Evolutionary conservation across 108 stramenopile species (phyloP).

Genomic region (Cafeteria roenbergensis): DNA sequence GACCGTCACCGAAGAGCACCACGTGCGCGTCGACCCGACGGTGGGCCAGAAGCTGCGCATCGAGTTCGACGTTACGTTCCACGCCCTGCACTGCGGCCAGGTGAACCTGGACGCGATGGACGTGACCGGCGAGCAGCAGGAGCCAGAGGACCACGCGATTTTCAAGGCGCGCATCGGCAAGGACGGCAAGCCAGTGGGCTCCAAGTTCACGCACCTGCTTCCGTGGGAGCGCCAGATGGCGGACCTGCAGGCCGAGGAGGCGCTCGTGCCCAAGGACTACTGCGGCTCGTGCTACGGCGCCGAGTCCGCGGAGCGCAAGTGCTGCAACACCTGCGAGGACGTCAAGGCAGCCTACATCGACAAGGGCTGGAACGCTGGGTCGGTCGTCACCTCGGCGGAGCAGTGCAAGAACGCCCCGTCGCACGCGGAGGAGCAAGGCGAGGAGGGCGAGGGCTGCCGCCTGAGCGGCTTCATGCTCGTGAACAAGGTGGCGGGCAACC

Average conservation of each 20-base stretch:
- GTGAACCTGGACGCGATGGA: constrained; percentile 93
- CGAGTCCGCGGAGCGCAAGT: constrained; percentile 43
- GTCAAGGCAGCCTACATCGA: constrained; percentile 56
- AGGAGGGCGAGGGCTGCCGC: constrained; percentile 73
- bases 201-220: constrained; percentile 11
- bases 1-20: constrained; percentile 4
- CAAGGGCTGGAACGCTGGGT: constrained; percentile 60
- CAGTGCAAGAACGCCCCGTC: constrained; percentile 81
- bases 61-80: constrained; percentile 87
- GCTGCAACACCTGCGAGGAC: constrained; percentile 77
- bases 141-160: constrained; percentile 64
- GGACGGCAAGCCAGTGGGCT: constrained; percentile 21
- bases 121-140: constrained; percentile 88
- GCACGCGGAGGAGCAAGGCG: constrained; percentile 47
- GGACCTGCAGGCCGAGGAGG: constrained; percentile 26
- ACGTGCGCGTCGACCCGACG: constrained; percentile 24
- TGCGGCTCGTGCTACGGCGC: constrained; percentile 94
- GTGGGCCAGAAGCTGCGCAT: constrained; percentile 71
- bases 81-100: constrained; percentile 73
- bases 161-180: constrained; percentile 30
- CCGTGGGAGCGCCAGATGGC: constrained; percentile 1
- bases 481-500: constrained; percentile 87
- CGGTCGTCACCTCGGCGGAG: constrained; percentile 55
- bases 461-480: constrained; percentile 73
- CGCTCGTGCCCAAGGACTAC: constrained; percentile 50